A percentile compares a stretch with the other conserved stretches of the same genome.
phyloP scores from a whole-genome alignment of 2,329 filamentous ascomycete species.

The Aureobasidium melanogenum region DNA sequence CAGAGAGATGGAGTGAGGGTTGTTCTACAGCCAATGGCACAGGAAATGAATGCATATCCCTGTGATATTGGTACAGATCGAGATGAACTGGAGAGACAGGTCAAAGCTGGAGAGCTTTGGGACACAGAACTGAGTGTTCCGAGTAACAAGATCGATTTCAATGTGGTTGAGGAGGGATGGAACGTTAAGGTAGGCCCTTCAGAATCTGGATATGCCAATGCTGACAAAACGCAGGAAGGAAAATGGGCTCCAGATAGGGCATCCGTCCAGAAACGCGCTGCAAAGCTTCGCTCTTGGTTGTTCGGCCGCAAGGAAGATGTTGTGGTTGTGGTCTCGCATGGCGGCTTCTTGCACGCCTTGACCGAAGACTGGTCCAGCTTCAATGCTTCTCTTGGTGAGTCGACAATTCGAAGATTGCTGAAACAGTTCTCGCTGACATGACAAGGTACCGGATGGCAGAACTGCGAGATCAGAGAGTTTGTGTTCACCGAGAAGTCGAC shows the following conservation, averaged over 20 bases:
- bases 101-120: constrained; percentile 27
- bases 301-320: constrained; percentile 48
- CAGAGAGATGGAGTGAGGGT: constrained; percentile 43
- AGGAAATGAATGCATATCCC: constrained; percentile 66
- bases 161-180: constrained; percentile 51
- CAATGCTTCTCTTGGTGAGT: background rate
- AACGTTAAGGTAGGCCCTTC: constrained; percentile 47
- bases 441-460: constrained; percentile 6
- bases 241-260: constrained; percentile 37
- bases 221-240: constrained; percentile 19
- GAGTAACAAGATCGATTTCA: constrained; percentile 53
- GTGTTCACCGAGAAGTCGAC: background rate
- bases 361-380: constrained; percentile 69
- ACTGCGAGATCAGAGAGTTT: constrained; percentile 1
- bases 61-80: constrained; percentile 61
- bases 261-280: constrained; percentile 54
- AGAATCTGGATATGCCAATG: background rate
- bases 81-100: background rate
- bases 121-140: constrained; percentile 55
- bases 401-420: too few species aligned
- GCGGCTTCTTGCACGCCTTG: constrained; percentile 75
- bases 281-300: constrained; percentile 52
- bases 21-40: constrained; percentile 62
- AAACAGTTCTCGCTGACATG: background rate
- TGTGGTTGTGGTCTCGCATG: constrained; percentile 71